Evolutionary conservation across 2,329 filamentous ascomycete species (phyloP), one percentile per base, ranked within the genome.

Genomic region (Lecanoromycetidae sp.): DNA sequence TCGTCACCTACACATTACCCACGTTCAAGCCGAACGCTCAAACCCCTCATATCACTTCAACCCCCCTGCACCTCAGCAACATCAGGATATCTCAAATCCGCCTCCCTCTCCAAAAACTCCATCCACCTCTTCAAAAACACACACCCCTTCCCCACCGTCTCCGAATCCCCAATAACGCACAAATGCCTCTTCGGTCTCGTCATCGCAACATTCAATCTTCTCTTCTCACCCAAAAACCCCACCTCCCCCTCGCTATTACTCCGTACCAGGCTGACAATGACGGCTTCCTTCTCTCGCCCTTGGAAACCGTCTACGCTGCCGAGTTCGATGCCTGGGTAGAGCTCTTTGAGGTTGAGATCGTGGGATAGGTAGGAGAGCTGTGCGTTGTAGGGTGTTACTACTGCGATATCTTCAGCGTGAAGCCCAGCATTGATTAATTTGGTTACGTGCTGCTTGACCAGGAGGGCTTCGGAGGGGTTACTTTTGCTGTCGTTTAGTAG

Each of bases 281-380:
- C 82, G 2, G 86, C 91, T 64, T 98, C 91, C 65, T 98, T 98
- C 65, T 98, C 91, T 15, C 91, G 79, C 27, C 91, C 91, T 64
- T 98, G 91, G 62, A 98, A 98, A 2, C 90, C 91, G 63, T 98
- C 91, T 2, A 98, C 86, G 57, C 87, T 94, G 27, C 91, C 91
- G n/a, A 98, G 72, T 63, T 98, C 91, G 42, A 98, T 79, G 10
- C 83, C 87, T 0, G 84, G 83, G 57, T 83, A 94, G 32, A 71
- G 69, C 51, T 91, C 84, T 60, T 90, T 91, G 41, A 98, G 73
- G 55, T 82, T 72, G 41, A 98, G 73, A 54, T 82, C 72, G 30
- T 72, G 69, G 10, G 87, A 80, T 43, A 96, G 70, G 9, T 93
- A 66, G 4, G 84, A 82, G 29, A 95, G 75, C 77, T 93, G 91